These are phyloP conservation scores for Poterioochromonas sp. DNA, from an alignment of 352 stramenopile genomes.

Conservation along the genomic window DNA sequence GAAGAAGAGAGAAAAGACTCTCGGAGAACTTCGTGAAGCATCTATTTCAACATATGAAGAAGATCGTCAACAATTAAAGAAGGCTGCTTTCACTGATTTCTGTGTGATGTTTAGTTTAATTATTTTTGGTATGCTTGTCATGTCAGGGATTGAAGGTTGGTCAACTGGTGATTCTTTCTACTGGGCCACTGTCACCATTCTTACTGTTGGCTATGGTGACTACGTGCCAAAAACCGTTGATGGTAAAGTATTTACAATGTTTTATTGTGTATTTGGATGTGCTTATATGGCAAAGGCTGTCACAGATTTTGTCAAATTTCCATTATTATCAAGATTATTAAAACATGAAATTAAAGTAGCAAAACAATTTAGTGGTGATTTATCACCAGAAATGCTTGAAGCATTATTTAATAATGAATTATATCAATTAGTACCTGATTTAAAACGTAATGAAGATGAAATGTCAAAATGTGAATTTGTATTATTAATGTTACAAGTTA, in stretches of 20 bases:
- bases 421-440: neutral
- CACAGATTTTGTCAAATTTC: slow-evolving; percentile 3
- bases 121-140: slow-evolving; percentile 5
- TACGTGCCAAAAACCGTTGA: neutral
- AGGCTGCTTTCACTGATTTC: neutral
- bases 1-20: neutral
- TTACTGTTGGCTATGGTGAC: slow-evolving; percentile 27
- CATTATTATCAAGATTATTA: neutral
- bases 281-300: slow-evolving; percentile 6
- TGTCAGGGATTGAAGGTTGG: slow-evolving; percentile 18
- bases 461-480: slow-evolving; percentile 18
- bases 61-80: neutral
- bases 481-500: neutral
- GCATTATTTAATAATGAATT: slow-evolving; percentile 12
- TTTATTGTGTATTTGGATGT: slow-evolving; percentile 1
- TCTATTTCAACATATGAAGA: neutral
- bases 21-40: neutral
- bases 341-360: neutral
- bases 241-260: slow-evolving; percentile 25
- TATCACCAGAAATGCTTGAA: neutral
- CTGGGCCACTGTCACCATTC: slow-evolving; percentile 21
- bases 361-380: neutral
- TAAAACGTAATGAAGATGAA: neutral
- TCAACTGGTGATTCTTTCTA: neutral
- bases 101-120: neutral